Evolutionary conservation across 2,329 filamentous ascomycete genomes (phyloP).

Genomic region (Sporothrix pallida): DNA sequence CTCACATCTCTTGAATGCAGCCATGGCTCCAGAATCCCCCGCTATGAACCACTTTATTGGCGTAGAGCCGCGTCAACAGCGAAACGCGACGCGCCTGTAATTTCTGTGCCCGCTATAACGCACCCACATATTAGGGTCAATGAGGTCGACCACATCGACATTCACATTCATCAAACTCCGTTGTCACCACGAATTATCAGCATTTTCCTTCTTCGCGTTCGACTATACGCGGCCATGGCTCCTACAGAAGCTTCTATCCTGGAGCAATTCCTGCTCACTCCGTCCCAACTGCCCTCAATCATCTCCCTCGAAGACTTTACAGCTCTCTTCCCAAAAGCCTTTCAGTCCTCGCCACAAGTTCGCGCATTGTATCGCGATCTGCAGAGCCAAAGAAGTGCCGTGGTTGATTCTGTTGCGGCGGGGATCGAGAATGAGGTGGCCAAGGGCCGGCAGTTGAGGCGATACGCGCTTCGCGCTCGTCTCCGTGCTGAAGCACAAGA

Average conservation of each 20-base stretch:
- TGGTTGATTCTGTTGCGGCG: slow-evolving; percentile 69
- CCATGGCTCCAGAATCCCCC: slow-evolving; percentile 11
- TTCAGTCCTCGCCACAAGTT: slow-evolving; percentile 70
- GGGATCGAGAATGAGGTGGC: slow-evolving; percentile 69
- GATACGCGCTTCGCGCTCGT: slow-evolving; percentile 61
- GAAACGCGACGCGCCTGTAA: slow-evolving; percentile 32
- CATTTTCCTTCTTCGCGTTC: neutral
- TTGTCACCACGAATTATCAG: neutral
- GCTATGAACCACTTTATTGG: slow-evolving; percentile 14
- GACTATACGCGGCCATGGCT: slow-evolving; percentile 60
- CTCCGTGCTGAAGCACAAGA: slow-evolving; percentile 57
- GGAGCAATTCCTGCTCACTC: slow-evolving; percentile 76
- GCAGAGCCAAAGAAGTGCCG: slow-evolving; percentile 71
- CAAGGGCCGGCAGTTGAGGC: slow-evolving; percentile 62
- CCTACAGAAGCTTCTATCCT: slow-evolving; percentile 74
- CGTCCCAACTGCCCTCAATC: slow-evolving; percentile 74
- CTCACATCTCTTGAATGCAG: no score
- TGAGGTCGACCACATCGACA: neutral
- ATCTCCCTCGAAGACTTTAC: slow-evolving; percentile 77
- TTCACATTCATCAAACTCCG: no score
- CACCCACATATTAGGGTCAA: neutral
- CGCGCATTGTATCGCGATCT: slow-evolving; percentile 78
- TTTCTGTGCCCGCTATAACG: slow-evolving; percentile 21
- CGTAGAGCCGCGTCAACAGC: slow-evolving; percentile 26
- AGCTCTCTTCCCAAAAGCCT: slow-evolving; percentile 72